Conservation (phyloP, 2,329 filamentous ascomycete species). For the Diaporthe sp. region DNA sequence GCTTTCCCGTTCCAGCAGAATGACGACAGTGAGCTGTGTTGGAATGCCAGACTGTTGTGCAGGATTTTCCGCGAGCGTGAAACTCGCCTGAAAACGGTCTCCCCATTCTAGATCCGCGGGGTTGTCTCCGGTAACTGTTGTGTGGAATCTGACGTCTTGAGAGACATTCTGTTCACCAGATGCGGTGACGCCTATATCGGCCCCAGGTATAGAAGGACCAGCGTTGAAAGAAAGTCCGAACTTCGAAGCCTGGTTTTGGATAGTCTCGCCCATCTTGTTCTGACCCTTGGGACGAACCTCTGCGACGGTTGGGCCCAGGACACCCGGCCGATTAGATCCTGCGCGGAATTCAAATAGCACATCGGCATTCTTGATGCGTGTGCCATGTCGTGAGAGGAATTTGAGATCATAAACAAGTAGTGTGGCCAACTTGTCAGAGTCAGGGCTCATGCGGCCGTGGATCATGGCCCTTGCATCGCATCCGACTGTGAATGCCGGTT, state of each 20-base stretch:
- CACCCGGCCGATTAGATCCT: not conserved
- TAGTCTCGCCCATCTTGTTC: slow-evolving; percentile 15
- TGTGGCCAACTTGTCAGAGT: slow-evolving; percentile 1
- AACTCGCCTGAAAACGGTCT: not conserved
- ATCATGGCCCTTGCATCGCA: slow-evolving; percentile 23
- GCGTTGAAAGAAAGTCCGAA: slow-evolving; percentile 3
- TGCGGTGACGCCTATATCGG: not conserved
- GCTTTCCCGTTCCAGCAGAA: slow-evolving; percentile 15
- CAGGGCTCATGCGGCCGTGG: slow-evolving; percentile 3
- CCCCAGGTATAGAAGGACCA: not conserved
- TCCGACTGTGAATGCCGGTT: slow-evolving; percentile 11
- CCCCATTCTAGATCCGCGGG: slow-evolving; percentile 18
- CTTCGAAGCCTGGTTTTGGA: slow-evolving; percentile 4
- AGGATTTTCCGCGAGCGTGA: slow-evolving; percentile 18
- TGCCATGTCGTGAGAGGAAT: slow-evolving; percentile 12
- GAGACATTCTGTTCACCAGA: not conserved
- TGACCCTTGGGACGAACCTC: slow-evolving; percentile 3
- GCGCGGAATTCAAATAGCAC: slow-evolving; percentile 21
- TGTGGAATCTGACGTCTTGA: slow-evolving; percentile 9
- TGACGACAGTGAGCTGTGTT: slow-evolving; percentile 13
- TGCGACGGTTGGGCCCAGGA: not conserved
- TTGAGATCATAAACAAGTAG: slow-evolving; percentile 21
- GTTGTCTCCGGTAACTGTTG: not conserved
- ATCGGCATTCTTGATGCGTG: slow-evolving; percentile 11
- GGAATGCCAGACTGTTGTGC: slow-evolving; percentile 18